These are phyloP conservation scores for Nitzschia sp. DNA, from an alignment of 108 stramenopile genomes.

Conservation along the genomic window DNA sequence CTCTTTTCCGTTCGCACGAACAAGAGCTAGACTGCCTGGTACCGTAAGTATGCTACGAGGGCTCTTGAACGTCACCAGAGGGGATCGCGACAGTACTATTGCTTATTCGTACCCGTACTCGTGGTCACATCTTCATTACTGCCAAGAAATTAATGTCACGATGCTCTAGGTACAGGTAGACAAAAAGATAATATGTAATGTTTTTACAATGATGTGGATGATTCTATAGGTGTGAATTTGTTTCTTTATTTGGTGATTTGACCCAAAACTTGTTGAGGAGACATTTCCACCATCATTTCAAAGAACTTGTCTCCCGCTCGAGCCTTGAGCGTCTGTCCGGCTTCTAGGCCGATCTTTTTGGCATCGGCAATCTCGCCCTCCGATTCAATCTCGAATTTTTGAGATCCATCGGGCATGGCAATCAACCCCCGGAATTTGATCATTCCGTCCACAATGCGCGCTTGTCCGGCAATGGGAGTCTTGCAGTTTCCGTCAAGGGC, in stretches of 20 bases:
- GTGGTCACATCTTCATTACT: no score
- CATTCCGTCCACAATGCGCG: slow-evolving; percentile 84
- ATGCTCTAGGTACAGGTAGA: no score
- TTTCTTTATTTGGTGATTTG: slow-evolving; percentile 81
- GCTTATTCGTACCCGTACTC: no score
- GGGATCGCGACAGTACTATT: no score
- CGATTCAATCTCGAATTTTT: slow-evolving; percentile 76
- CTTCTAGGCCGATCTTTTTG: slow-evolving; percentile 74
- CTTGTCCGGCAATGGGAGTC: slow-evolving; percentile 99
- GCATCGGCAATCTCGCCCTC: slow-evolving; percentile 83
- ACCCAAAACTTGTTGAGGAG: slow-evolving; percentile 89
- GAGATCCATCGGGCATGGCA: slow-evolving; percentile 91
- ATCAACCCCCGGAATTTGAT: slow-evolving; percentile 89
- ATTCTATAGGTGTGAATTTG: neutral
- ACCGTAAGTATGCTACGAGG: no score
- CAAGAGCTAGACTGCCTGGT: no score
- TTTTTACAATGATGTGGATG: neutral
- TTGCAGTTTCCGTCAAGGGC: slow-evolving; percentile 99
- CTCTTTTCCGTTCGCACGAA: no score
- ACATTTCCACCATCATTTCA: slow-evolving; percentile 94
- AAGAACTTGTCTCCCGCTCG: slow-evolving; percentile 91
- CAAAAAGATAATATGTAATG: no score
- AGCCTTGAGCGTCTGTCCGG: slow-evolving; percentile 88
- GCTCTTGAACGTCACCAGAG: no score
- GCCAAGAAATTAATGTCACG: no score